Conservation (phyloP, 2,329 filamentous ascomycete genomes). For the Blastomyces silverae region DNA sequence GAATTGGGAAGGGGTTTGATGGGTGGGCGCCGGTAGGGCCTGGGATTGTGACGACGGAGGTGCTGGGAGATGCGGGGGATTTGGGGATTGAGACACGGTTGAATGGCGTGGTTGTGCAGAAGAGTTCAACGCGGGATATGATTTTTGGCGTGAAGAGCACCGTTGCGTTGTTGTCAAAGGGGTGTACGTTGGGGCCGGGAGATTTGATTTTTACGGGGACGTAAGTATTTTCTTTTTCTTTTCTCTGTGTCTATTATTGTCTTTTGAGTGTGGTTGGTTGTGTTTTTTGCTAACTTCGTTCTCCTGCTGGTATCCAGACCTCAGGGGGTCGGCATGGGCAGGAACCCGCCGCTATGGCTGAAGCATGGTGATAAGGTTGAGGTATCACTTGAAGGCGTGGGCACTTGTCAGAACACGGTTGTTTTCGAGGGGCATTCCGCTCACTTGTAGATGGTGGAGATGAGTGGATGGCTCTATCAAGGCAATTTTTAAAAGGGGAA, state of each 20-base stretch:
- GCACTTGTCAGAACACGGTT: slow-evolving; percentile 46
- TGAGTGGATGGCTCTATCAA: background rate
- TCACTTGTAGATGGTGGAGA: slow-evolving; percentile 29
- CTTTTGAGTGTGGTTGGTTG: background rate
- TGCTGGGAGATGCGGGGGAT: slow-evolving; percentile 41
- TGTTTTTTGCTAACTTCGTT: slow-evolving; percentile 29
- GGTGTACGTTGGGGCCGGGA: slow-evolving; percentile 37
- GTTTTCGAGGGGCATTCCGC: slow-evolving; percentile 38
- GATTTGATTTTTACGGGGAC: slow-evolving; percentile 42
- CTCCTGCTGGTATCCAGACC: slow-evolving; percentile 56
- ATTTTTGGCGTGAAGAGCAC: slow-evolving; percentile 44
- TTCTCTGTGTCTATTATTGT: background rate
- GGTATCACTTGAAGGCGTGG: slow-evolving; percentile 60
- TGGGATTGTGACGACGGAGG: slow-evolving; percentile 55
- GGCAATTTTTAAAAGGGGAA: background rate
- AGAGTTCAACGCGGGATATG: slow-evolving; percentile 45
- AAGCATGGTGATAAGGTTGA: slow-evolving; percentile 65
- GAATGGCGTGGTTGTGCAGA: slow-evolving; percentile 47
- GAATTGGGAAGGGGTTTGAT: slow-evolving; percentile 66
- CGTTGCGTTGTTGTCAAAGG: slow-evolving; percentile 44
- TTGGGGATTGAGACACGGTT: slow-evolving; percentile 43
- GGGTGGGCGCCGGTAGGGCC: slow-evolving; percentile 69
- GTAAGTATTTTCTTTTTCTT: slow-evolving; percentile 31
- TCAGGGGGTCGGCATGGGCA: slow-evolving; percentile 64
- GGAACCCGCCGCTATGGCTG: slow-evolving; percentile 60